Percentiles rank a stretch among this genome's conserved stretches.
phyloP scores from a whole-genome alignment of 768 basidiomycete species.

The Pleurotus platypus region DNA sequence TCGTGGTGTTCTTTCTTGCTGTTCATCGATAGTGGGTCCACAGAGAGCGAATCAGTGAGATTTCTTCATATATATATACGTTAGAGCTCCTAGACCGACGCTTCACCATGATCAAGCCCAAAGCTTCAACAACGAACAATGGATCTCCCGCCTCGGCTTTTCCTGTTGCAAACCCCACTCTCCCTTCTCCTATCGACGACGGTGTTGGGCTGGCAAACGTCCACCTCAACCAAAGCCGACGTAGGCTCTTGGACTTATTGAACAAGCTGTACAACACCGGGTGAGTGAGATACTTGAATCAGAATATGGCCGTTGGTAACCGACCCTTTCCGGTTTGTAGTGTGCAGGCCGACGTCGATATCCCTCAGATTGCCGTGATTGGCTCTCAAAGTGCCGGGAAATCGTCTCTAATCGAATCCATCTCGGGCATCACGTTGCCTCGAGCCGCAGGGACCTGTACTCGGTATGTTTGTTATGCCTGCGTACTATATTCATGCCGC shows the following conservation, averaged over 20 bases:
- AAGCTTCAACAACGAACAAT: neutral
- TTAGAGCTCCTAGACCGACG: too few relatives aligned
- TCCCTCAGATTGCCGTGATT: constrained; percentile 72
- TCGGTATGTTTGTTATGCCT: constrained; percentile 32
- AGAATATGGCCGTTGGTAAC: constrained; percentile 2
- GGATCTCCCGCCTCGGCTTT: too few relatives aligned
- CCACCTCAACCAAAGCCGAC: constrained; percentile 33
- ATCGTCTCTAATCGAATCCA: constrained; percentile 74
- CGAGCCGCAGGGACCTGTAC: constrained; percentile 76
- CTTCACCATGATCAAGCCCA: neutral
- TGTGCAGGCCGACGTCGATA: constrained; percentile 65
- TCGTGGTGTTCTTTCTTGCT: too few relatives aligned
- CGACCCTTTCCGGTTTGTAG: constrained; percentile 30
- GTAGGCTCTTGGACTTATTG: constrained; percentile 53
- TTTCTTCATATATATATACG: too few relatives aligned
- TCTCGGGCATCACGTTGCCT: constrained; percentile 69
- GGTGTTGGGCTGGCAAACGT: constrained; percentile 52
- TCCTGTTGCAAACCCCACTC: neutral
- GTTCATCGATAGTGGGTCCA: too few relatives aligned
- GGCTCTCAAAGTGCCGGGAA: constrained; percentile 76
- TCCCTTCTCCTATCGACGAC: constrained; percentile 6
- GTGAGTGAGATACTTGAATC: constrained; percentile 24
- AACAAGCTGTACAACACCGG: constrained; percentile 62
- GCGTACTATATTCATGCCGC: neutral
- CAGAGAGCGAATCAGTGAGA: too few relatives aligned